These are phyloP conservation scores for Kwoniella sp. DNA, from an alignment of 768 basidiomycete genomes.

Conservation along the genomic window DNA sequence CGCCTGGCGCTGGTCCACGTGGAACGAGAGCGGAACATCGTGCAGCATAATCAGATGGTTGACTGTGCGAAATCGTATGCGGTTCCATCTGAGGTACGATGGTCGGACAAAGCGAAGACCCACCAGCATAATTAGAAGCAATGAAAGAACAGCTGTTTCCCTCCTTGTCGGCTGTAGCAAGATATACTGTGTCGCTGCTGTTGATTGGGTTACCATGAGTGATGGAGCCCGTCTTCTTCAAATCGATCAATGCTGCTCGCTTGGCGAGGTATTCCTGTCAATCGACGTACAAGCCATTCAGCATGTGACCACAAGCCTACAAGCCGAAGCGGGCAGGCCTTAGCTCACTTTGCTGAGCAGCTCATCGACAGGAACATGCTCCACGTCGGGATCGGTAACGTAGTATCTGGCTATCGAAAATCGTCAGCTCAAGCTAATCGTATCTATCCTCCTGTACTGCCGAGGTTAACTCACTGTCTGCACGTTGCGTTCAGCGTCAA, in stretches of 20 bases:
- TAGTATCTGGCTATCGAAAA: constrained; percentile 66
- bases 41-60: too few species aligned
- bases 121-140: constrained; percentile 54
- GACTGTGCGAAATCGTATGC: constrained; percentile 22
- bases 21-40: not conserved
- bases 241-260: constrained; percentile 78
- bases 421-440: not conserved
- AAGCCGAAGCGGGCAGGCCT: not conserved
- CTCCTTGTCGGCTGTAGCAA: constrained; percentile 69
- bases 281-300: not conserved
- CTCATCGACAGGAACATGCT: constrained; percentile 74
- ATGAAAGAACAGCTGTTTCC: constrained; percentile 59
- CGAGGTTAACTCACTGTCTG: constrained; percentile 9
- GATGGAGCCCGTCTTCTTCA: constrained; percentile 69
- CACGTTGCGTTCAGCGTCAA: not conserved
- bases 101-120: not conserved
- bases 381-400: constrained; percentile 84
- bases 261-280: constrained; percentile 76
- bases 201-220: constrained; percentile 76
- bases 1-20: too few species aligned
- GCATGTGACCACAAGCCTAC: not conserved
- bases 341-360: constrained; percentile 75
- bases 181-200: constrained; percentile 93
- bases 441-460: not conserved
- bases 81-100: constrained; percentile 34